These are phyloP conservation scores for Capsicum rhomboideum DNA, from an alignment of 257 asterid genomes.

Conservation along the genomic window DNA sequence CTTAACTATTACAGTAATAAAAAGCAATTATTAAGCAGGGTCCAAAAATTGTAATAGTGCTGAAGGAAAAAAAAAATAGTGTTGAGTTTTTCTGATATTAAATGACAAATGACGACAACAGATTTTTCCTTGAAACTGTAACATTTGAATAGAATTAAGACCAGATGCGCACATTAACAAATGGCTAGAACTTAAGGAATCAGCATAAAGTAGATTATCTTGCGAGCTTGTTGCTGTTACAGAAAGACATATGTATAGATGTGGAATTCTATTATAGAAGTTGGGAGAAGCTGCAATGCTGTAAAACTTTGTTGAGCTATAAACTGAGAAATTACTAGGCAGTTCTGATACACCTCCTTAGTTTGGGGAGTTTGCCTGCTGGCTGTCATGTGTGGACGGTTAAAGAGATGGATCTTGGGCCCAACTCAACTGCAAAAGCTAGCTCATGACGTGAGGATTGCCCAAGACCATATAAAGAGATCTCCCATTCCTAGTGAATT, in stretches of 20 bases:
- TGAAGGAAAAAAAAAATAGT: not conserved
- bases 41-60: not conserved
- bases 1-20: not conserved
- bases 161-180: not conserved
- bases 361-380: not conserved
- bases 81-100: not conserved
- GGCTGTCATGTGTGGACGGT: not conserved
- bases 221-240: not conserved
- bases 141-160: not conserved
- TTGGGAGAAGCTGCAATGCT: not conserved
- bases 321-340: not conserved
- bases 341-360: not conserved
- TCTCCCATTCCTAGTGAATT: not conserved
- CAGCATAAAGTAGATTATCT: not conserved
- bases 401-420: not conserved
- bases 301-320: not conserved
- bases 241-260: not conserved
- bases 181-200: not conserved
- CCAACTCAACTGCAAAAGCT: not conserved
- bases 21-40: not conserved
- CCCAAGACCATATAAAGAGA: not conserved
- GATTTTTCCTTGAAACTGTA: not conserved
- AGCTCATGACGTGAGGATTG: not conserved
- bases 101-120: not conserved
- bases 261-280: not conserved